Conservation (phyloP, 2,329 filamentous ascomycete species). For the Xylaria digitata region DNA sequence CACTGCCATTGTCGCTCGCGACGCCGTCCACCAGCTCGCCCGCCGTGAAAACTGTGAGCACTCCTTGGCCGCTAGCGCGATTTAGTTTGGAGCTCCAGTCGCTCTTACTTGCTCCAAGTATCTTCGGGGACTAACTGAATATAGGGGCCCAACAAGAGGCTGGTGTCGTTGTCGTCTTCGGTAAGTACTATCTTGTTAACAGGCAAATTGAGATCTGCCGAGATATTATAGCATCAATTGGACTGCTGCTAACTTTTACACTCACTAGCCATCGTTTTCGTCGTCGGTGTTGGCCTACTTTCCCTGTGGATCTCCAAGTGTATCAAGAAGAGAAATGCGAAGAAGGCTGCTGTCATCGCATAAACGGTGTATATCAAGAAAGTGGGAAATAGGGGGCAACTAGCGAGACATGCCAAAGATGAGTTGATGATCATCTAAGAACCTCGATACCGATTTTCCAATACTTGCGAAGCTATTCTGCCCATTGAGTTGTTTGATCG, state of each 20-base stretch:
- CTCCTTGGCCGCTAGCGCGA: conserved; percentile 2
- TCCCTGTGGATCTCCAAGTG: conserved; percentile 48
- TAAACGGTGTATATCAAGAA: conserved; percentile 38
- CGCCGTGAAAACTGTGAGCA: conserved; percentile 50
- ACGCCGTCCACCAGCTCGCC: conserved; percentile 47
- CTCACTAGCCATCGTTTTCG: conserved; percentile 48
- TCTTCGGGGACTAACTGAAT: conserved; percentile 35
- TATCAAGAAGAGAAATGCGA: conserved; percentile 46
- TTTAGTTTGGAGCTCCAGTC: neutral
- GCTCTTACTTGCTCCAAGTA: conserved; percentile 5
- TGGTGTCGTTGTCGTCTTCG: conserved; percentile 52
- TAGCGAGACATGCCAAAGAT: conserved; percentile 21
- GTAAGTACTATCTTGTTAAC: conserved; percentile 29
- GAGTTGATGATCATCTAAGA: conserved; percentile 38
- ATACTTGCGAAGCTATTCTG: conserved; percentile 39
- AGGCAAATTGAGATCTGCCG: neutral
- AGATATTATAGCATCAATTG: neutral
- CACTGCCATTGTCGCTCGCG: conserved; percentile 51
- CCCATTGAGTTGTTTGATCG: conserved; percentile 35
- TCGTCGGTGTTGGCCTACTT: conserved; percentile 49
- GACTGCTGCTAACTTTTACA: conserved; percentile 26
- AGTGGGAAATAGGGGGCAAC: conserved; percentile 26
- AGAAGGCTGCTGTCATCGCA: conserved; percentile 42
- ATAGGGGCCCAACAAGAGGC: conserved; percentile 48
- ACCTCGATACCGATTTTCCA: conserved; percentile 41